These are phyloP conservation scores for Backusella circina DNA, from an alignment of 192 early-diverging fungal species.

Conservation along the genomic window DNA sequence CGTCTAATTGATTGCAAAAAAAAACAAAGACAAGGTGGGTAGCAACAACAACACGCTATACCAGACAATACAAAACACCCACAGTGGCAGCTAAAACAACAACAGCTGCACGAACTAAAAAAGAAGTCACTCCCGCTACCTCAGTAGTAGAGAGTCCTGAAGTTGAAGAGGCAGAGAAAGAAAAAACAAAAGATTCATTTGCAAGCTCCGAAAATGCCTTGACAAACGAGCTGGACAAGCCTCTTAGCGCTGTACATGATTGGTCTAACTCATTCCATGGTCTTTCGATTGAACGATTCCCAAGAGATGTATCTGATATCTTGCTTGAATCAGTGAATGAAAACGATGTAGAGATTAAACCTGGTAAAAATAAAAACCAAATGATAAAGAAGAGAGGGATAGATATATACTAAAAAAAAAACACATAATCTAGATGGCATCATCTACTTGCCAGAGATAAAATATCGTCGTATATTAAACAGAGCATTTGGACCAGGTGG, in stretches of 20 bases:
- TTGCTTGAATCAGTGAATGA: conserved; percentile 68
- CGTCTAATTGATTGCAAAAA: background rate
- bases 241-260: conserved; percentile 28
- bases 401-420: background rate
- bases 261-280: conserved; percentile 77
- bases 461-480: conserved; percentile 94
- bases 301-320: conserved; percentile 60
- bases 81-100: background rate
- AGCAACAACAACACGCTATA: background rate
- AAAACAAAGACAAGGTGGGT: background rate
- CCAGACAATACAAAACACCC: background rate
- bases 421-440: conserved; percentile 70
- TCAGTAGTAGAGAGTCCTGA: background rate
- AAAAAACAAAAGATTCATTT: background rate
- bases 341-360: conserved; percentile 91
- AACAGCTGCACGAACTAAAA: background rate
- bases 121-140: background rate
- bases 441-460: conserved; percentile 94
- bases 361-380: conserved; percentile 46
- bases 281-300: conserved; percentile 72
- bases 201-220: background rate
- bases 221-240: conserved; percentile 11
- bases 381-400: background rate
- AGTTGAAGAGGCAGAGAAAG: background rate
- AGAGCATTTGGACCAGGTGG: conserved; percentile 93